Conservation (phyloP, 2,329 filamentous ascomycete species). For the Penicillium sp. region DNA sequence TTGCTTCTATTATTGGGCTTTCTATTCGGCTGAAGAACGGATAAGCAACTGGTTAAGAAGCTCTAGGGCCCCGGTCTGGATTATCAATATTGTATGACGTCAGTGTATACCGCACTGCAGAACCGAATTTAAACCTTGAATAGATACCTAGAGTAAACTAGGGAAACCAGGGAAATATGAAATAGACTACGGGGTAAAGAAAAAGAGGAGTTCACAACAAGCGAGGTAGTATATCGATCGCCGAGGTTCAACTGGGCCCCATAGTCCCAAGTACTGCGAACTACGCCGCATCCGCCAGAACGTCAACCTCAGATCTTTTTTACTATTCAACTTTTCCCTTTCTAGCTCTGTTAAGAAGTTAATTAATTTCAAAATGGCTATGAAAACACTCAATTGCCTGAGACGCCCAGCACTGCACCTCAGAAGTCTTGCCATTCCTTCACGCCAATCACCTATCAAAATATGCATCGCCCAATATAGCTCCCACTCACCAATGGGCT, state of each 20-base stretch:
- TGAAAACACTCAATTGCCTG: neutral
- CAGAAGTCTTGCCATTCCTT: neutral
- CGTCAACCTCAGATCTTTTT: neutral
- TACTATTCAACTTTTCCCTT: neutral
- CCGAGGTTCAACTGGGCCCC: neutral
- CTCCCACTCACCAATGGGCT: slow-evolving; percentile 71
- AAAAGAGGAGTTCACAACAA: neutral
- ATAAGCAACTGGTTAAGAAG: slow-evolving; percentile 37
- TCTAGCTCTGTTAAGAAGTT: neutral
- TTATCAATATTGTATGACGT: neutral
- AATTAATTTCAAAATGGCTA: neutral
- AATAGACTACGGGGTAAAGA: too few species aligned
- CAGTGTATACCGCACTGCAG: neutral
- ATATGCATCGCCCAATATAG: slow-evolving; percentile 51
- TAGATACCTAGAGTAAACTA: neutral
- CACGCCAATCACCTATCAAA: neutral
- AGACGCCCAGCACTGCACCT: neutral
- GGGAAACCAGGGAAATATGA: too few species aligned
- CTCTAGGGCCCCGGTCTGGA: slow-evolving; percentile 24
- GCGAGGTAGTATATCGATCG: neutral
- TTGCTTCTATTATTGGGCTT: slow-evolving; percentile 46
- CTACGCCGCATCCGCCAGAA: slow-evolving; percentile 14
- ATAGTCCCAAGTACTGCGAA: slow-evolving; percentile 8
- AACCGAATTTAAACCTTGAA: too few species aligned
- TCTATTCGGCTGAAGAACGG: slow-evolving; percentile 47